Base-by-base conservation (phyloP, 176 grass and related monocot species). In the Dactylis glomerata region DNA sequence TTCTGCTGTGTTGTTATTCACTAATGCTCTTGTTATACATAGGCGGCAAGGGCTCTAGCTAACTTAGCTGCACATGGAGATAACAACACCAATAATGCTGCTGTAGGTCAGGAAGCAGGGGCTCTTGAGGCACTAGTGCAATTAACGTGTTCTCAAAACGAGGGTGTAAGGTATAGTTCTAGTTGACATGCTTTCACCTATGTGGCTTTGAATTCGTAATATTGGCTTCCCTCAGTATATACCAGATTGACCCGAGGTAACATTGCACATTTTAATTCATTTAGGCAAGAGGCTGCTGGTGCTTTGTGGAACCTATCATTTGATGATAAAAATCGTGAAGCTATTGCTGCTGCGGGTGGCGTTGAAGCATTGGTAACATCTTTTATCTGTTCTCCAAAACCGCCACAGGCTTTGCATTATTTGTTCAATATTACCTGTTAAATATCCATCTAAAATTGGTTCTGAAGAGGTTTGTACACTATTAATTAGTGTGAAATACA, bases 51-150 rank as follows among this genome's bases (percentile, higher is more conserved):
- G 77, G 97, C 93, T 76, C 90, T 99, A 78, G 97, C 97, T 79
- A 99, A 99, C 90, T 94, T 99, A 85, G 97, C 97, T 49, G 97
- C 93, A 62, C 97, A 99, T 92, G 97, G 97, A 77, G 97, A 99
- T 78, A 99, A 88, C 85, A 99, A 99, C 77, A 88, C 78, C 40
- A 99, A 96, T 78, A 99, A 99, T 92, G 93, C 93, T 22, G 86
- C 97, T 72, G 97, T 99, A 50, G 97, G 93, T 59, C 93, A 99
- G 76, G 97, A 99, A 86, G 92, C 93, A 84, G 97, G 97, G 79
- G 93, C 93, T 83, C 90, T 99, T 68, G 97, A 99, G 79, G 93
- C 97, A 83, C 84, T 99, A 46, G 92, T 99, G 67, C 97, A 96
- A 78, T 79, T 99, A 87, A 96, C 92, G 68, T 84, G 88, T 91